Evolutionary conservation across 2,329 filamentous ascomycete genomes (phyloP).

Genomic region (Xylariaceae sp.): DNA sequence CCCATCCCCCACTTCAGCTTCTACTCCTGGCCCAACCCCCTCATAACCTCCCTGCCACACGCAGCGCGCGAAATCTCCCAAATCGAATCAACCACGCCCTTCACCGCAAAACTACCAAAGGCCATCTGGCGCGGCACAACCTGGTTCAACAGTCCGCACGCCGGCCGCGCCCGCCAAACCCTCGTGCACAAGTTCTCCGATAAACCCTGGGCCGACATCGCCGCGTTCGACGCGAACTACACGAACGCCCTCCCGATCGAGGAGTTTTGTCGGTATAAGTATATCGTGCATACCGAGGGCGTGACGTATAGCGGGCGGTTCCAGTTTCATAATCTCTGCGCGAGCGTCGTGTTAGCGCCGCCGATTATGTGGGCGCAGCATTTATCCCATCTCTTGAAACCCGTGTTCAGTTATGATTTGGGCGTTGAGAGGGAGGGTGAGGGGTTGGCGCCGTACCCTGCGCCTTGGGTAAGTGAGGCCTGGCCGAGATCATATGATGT

Average conservation of each 20-base stretch:
- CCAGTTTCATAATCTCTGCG: constrained; percentile 47
- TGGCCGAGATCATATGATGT: constrained; percentile 35
- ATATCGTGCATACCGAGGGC: constrained; percentile 49
- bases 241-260: constrained; percentile 44
- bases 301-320: constrained; percentile 50
- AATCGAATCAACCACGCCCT: constrained; percentile 32
- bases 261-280: constrained; percentile 48
- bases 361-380: constrained; percentile 47
- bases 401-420: constrained; percentile 37
- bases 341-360: constrained; percentile 43
- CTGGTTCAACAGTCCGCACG: constrained; percentile 44
- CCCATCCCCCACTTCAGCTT: constrained; percentile 53
- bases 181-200: constrained; percentile 32
- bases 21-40: constrained; percentile 49
- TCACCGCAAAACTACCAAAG: constrained; percentile 28
- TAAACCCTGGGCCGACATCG: constrained; percentile 44
- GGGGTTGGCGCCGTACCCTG: constrained; percentile 22
- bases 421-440: no score
- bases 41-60: constrained; percentile 41
- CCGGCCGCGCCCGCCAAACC: constrained; percentile 38
- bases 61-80: constrained; percentile 35
- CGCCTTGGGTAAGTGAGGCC: constrained; percentile 28
- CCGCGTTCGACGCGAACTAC: constrained; percentile 36
- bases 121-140: constrained; percentile 49
- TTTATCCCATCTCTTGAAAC: constrained; percentile 43